Conservation (phyloP, 768 basidiomycete genomes). For the Amanita exitialis region DNA sequence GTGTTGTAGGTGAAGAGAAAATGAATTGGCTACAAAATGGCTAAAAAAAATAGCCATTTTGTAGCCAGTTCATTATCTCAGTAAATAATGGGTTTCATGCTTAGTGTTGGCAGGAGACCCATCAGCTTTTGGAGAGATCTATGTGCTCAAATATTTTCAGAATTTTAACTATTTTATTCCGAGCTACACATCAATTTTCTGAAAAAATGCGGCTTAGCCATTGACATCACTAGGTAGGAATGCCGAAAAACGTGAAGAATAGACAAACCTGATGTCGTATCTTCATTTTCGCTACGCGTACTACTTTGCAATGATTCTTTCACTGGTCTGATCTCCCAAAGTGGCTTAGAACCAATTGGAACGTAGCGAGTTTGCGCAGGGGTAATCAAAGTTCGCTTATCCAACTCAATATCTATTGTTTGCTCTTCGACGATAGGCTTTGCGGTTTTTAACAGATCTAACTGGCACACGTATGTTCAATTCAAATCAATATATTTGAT, state of each 20-base stretch:
- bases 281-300: not conserved
- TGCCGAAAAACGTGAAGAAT: not conserved
- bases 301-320: not conserved
- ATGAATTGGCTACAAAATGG: too few relatives aligned
- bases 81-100: too few relatives aligned
- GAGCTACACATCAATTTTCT: too few relatives aligned
- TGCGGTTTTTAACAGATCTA: conserved; percentile 27
- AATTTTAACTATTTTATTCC: too few relatives aligned
- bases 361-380: conserved; percentile 21
- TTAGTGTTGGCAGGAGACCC: too few relatives aligned
- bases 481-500: not conserved
- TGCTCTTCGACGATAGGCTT: conserved; percentile 33
- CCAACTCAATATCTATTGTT: conserved; percentile 41
- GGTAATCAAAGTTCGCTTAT: conserved; percentile 32
- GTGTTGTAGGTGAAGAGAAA: too few relatives aligned
- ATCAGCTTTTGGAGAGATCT: too few relatives aligned
- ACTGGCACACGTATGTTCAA: conserved; percentile 15
- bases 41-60: too few relatives aligned
- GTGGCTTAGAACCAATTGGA: conserved; percentile 21
- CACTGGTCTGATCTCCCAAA: conserved; percentile 23
- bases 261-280: not conserved
- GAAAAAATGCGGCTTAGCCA: too few relatives aligned
- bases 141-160: too few relatives aligned
- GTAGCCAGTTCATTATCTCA: too few relatives aligned
- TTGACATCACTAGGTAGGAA: too few relatives aligned